Base-by-base conservation (phyloP, 1,284 basidiomycete genomes). In the Rhodotorula sp. region DNA sequence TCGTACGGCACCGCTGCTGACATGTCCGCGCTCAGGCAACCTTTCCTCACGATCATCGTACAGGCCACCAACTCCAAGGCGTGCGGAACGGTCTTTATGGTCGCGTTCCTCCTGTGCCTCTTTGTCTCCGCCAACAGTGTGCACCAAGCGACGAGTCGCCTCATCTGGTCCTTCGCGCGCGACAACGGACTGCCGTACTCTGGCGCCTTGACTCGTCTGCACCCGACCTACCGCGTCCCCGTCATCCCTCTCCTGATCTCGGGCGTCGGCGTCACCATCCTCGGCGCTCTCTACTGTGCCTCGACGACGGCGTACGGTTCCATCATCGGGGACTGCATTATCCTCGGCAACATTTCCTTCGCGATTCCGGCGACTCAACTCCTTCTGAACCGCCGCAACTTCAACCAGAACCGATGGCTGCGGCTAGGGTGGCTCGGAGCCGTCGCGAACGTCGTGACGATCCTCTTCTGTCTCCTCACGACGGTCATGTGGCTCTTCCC, bases 101-200 rank as follows among this genome's bases (percentile, higher is more conserved):
- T 64, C 10, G 38, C 45, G 19, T 56, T 48, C 54, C 43, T 56
- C 8, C 6, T 49, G 18, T 57, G 62, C 43, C 26, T 64, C 26
- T 48, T 48, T 43, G 26, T 57, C 3, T 56, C 62, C n/a, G 55
- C 38, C 4, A 56, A 55, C 50, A 38, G 31, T 15, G 50, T 54
- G 5, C 50, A 55, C n/a, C 62, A 64, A 10, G 62, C 62, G 6
- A 57, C 54, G 12, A 34, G 43, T n/a, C 62, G 54, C 18, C 62
- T 57, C 26, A 64, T 56, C 47, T 64, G 62, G 62, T 86, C 86
- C 49, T 89, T 90, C 76, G 88, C 89, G 0, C 83, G 88, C 1
- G 89, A 90, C 80, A 82, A 84, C 64, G 83, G 90, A 2, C 57
- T 74, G 34, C 88, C 87, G 3, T 85, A 87, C 74, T 84, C 85